Percentiles rank a stretch among this genome's conserved stretches.
phyloP scores from a whole-genome alignment of 768 basidiomycete genomes.

The Lentinus tigrinus region DNA sequence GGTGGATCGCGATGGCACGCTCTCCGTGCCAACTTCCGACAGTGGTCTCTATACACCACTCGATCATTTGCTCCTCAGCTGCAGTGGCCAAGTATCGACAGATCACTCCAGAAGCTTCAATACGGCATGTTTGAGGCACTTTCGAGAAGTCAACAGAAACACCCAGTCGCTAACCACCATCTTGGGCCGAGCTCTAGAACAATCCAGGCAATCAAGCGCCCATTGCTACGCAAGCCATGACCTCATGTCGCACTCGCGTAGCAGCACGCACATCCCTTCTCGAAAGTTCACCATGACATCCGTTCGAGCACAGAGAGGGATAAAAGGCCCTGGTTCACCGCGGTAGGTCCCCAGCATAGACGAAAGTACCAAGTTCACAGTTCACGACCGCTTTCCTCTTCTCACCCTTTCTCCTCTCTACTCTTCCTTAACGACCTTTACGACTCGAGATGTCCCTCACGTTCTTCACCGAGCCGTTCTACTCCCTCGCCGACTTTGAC shows the following conservation, averaged over 20 bases:
- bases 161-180: no score
- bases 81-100: no score
- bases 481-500: constrained; percentile 39
- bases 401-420: neutral
- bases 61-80: no score
- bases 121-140: no score
- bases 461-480: constrained; percentile 43
- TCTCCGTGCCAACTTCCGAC: no score
- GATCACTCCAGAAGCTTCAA: no score
- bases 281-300: neutral
- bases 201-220: neutral
- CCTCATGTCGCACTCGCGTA: neutral
- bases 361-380: constrained; percentile 14
- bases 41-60: no score
- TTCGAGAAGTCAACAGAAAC: no score
- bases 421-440: constrained; percentile 8
- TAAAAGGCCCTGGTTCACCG: neutral
- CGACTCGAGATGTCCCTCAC: constrained; percentile 32
- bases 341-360: constrained; percentile 9
- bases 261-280: neutral
- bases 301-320: neutral
- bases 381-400: constrained; percentile 16
- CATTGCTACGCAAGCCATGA: neutral
- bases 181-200: neutral
- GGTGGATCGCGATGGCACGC: no score